Conservation (phyloP, 2,329 filamentous ascomycete species). For the Rhynchosporium secalis region DNA sequence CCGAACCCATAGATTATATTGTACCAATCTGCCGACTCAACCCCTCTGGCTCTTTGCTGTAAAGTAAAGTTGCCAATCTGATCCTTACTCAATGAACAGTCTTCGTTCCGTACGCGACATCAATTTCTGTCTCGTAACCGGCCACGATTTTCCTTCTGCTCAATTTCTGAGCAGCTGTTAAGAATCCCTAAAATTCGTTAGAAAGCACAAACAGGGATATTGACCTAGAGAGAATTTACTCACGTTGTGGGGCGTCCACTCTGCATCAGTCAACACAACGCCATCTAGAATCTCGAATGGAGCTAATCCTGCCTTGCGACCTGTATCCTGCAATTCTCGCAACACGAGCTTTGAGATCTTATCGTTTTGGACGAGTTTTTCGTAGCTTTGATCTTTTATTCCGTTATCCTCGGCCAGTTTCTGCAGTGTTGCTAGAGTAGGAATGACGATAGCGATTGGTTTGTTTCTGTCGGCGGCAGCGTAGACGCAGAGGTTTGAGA, state of each 20-base stretch:
- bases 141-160: slow-evolving; percentile 23
- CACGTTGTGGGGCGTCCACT: slow-evolving; percentile 82
- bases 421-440: slow-evolving; percentile 59
- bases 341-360: slow-evolving; percentile 60
- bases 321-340: slow-evolving; percentile 66
- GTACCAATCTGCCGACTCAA: too few species aligned
- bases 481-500: slow-evolving; percentile 85
- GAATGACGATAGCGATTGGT: slow-evolving; percentile 76
- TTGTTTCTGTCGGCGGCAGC: slow-evolving; percentile 71
- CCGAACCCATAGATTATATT: too few species aligned
- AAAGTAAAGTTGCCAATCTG: too few species aligned
- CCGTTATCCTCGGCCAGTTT: slow-evolving; percentile 58
- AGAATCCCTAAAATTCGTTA: slow-evolving; percentile 20
- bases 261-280: slow-evolving; percentile 75
- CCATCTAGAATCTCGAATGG: slow-evolving; percentile 71
- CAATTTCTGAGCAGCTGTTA: slow-evolving; percentile 28
- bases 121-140: slow-evolving; percentile 21
- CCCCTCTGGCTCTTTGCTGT: too few species aligned
- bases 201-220: background rate
- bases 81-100: too few species aligned
- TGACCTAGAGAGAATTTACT: slow-evolving; percentile 43
- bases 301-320: slow-evolving; percentile 66
- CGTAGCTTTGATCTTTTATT: slow-evolving; percentile 55
- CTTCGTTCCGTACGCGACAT: slow-evolving; percentile 14
- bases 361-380: slow-evolving; percentile 58